Evolutionary conservation across 2,329 filamentous ascomycete species (phyloP), one percentile per base, ranked within the genome.

Genomic region (Nannizziopsis arthrosporioides): DNA sequence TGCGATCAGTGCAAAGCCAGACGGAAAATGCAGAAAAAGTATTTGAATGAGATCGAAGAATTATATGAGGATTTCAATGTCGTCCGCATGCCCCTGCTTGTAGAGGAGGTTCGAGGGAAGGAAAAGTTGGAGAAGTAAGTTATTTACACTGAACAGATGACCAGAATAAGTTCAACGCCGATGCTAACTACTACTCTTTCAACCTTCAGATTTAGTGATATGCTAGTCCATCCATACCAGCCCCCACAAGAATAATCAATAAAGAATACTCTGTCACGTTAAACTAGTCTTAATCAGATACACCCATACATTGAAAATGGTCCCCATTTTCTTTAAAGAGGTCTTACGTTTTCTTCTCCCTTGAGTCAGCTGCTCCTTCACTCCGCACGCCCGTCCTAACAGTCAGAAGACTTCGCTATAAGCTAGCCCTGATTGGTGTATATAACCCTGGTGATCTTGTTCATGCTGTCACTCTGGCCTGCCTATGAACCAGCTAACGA

Each of bases 1-100:
- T 98, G 92, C 68, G 88, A 95, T 54, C 92, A 98, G 73, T 98
- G 92, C 70, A 94, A 88, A 63, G 85, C 92, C 40, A 75, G 92
- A 55, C 76, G 89, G 61, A 93, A 93, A 74, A 98, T 98, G 92
- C 92, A 98, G 75, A 92, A 88, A 75, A 98, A 98, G 73, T 98
- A 98, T 64, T 76, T 98, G 38, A 89, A 96, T 63, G 90, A 98
- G 74, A 96, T 96, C 60, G 89, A 94, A 69, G 92, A 98, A 72
- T 71, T 98, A 51, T 98, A 98, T 65, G 89, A 95, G 62, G 92
- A 98, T 67, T 98, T 98, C 73, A 94, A 98, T 64, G 89, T 98
- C 35, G 90, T 98, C 57, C 90, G 90, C 75, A 96, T 98, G 89
- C 92, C 92, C 34, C 69, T 98, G 61, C 71, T 98, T 51, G 86